Evolutionary conservation across 768 basidiomycete genomes (phyloP).

Genomic region (Lactarius tabidus): DNA sequence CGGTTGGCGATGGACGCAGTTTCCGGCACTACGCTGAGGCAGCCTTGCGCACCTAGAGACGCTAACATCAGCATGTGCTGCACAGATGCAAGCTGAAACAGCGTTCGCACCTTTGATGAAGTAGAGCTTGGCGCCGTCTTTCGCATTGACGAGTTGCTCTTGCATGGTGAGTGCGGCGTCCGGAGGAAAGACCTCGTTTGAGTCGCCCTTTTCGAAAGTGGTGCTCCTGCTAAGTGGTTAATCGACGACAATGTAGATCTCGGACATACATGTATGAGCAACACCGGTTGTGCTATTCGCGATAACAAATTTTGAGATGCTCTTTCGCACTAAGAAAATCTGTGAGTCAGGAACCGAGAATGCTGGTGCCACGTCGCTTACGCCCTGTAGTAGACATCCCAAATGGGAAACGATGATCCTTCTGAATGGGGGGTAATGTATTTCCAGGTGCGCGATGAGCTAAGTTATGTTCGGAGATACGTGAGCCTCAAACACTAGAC

Average conservation of each 20-base stretch:
- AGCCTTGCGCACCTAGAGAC: slow-evolving; percentile 21
- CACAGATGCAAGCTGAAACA: background rate
- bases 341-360: background rate
- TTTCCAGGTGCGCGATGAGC: slow-evolving; percentile 27
- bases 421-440: slow-evolving; percentile 27
- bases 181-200: slow-evolving; percentile 15
- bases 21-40: slow-evolving; percentile 24
- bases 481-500: background rate
- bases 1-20: slow-evolving; percentile 28
- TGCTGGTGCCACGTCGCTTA: background rate
- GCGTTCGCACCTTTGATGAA: slow-evolving; percentile 18
- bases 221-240: background rate
- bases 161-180: slow-evolving; percentile 16
- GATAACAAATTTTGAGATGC: slow-evolving; percentile 11
- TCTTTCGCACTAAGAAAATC: background rate
- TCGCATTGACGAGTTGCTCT: slow-evolving; percentile 22
- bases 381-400: slow-evolving; percentile 11
- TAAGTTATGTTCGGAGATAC: slow-evolving; percentile 7
- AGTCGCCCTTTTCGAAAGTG: slow-evolving; percentile 20
- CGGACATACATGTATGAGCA: slow-evolving; percentile 24
- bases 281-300: slow-evolving; percentile 11
- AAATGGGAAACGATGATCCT: slow-evolving; percentile 21
- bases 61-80: background rate
- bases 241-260: background rate
- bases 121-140: slow-evolving; percentile 24